Evolutionary conservation across 768 basidiomycete genomes (phyloP).

Genomic region (Saitozyma podzolica): DNA sequence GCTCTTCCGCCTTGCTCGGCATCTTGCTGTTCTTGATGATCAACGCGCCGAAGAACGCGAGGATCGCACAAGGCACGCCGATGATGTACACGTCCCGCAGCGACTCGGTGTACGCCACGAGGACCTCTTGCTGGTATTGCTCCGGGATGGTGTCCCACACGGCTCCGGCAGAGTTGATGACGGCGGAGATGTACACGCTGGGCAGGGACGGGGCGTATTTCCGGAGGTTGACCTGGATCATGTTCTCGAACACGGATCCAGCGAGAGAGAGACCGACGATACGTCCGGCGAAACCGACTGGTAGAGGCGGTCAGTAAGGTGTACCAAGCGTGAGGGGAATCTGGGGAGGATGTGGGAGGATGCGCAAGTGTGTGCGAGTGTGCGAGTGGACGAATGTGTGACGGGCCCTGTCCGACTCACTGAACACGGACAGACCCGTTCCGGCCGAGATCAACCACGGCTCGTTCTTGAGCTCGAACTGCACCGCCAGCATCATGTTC

Average conservation of each 20-base stretch:
- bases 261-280: slow-evolving; percentile 51
- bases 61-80: slow-evolving; percentile 46
- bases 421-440: slow-evolving; percentile 52
- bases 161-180: slow-evolving; percentile 43
- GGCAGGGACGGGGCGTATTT: slow-evolving; percentile 38
- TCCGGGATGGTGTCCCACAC: slow-evolving; percentile 47
- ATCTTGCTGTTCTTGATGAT: slow-evolving; percentile 51
- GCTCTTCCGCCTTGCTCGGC: slow-evolving; percentile 47
- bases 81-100: slow-evolving; percentile 51
- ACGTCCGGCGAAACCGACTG: slow-evolving; percentile 49
- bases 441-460: slow-evolving; percentile 51
- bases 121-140: slow-evolving; percentile 3
- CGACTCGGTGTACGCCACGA: slow-evolving; percentile 36
- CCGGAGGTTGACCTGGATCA: slow-evolving; percentile 45
- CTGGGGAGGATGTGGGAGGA: background rate
- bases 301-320: background rate
- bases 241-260: slow-evolving; percentile 51
- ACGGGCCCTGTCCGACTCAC: slow-evolving; percentile 44
- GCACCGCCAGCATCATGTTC: slow-evolving; percentile 53
- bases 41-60: slow-evolving; percentile 41
- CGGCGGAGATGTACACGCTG: slow-evolving; percentile 18
- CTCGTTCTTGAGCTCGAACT: slow-evolving; percentile 44
- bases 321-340: background rate
- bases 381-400: slow-evolving; percentile 14
- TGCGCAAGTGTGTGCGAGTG: slow-evolving; percentile 13